phyloP scores from a whole-genome alignment of 2,329 filamentous ascomycete genomes.

The Calycina marina region DNA sequence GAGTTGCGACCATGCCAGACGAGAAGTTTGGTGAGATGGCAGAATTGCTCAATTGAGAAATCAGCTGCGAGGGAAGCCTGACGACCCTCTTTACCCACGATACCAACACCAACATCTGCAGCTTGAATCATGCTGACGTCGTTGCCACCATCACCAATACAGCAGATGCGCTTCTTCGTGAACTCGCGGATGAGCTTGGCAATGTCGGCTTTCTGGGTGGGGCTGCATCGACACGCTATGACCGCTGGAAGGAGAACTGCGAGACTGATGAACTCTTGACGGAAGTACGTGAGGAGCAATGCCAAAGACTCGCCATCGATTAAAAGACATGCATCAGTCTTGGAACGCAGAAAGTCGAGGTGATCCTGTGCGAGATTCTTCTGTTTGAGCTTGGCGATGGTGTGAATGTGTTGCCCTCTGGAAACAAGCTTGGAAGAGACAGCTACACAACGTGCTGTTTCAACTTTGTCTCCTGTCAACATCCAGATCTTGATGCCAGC shows the following conservation, averaged over 20 bases:
- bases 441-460: conserved; percentile 91
- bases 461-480: conserved; percentile 96
- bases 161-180: conserved; percentile 91
- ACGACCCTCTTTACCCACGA: conserved; percentile 92
- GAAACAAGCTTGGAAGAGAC: conserved; percentile 90
- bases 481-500: conserved; percentile 99
- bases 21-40: conserved; percentile 87
- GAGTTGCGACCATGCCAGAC: conserved; percentile 97
- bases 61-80: conserved; percentile 92
- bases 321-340: conserved; percentile 73
- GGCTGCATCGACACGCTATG: conserved; percentile 90
- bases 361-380: conserved; percentile 79
- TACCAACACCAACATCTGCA: conserved; percentile 92
- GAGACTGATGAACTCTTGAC: conserved; percentile 71
- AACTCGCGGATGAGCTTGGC: conserved; percentile 79
- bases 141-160: conserved; percentile 95
- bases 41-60: conserved; percentile 93
- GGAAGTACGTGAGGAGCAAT: conserved; percentile 70
- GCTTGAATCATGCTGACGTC: conserved; percentile 99
- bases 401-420: conserved; percentile 90
- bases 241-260: conserved; percentile 83
- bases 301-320: conserved; percentile 88
- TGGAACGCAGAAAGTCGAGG: conserved; percentile 75
- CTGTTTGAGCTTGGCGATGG: conserved; percentile 69
- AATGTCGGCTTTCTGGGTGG: conserved; percentile 91